Base-by-base conservation (phyloP, 257 asterid genomes). In the Nicotiana sylvestris region DNA sequence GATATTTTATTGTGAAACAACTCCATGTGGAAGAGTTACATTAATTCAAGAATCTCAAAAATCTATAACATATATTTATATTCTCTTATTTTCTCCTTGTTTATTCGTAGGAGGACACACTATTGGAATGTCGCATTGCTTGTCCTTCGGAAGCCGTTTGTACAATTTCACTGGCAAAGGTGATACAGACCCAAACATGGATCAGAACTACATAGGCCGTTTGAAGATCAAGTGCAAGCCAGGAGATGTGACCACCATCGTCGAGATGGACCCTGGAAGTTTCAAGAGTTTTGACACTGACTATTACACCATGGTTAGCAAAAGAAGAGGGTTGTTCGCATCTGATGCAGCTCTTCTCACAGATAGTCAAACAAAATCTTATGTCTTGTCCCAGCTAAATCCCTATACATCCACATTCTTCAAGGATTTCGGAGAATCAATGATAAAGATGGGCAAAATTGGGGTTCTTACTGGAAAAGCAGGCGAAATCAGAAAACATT, bases 251-350 rank as follows among this genome's bases (percentile, higher is more conserved):
- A 90, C 85, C 30, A 60, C 84, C 82, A 53, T 76, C 0, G 86
- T 92, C 2, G 88, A 85, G 33, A 92, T 92, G 93, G 94, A 90
- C 33, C 91, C 92, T 4, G 88, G 91, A 5, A 90, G 92, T 83
- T 79, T 78, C 60, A 58, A 57, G 5, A 33, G 11, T 0, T 92
- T 90, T 83, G 91, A 90, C 37, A 78, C 57, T 18, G 67, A 56
- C 1, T 78, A 78, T 27, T 78, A 29, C 0, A 58, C 0, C 0
- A 62, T 25, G 66, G 57, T 78, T 33, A 16, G n/a, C 27, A 67
- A 33, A 81, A 58, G 80, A 57, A 68, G 68, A 81, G 72, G 80
- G 4, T 64, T 81, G 0, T 81, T 81, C 8, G 58, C 32, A 61
- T 81, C 84, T 5, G 84, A 81, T 21, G 84, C 80, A 53, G 25